Percentiles rank a stretch among this genome's conserved stretches.
Conservation (phyloP, 1,139 yeast species). For the Nadsonia commutata region DNA sequence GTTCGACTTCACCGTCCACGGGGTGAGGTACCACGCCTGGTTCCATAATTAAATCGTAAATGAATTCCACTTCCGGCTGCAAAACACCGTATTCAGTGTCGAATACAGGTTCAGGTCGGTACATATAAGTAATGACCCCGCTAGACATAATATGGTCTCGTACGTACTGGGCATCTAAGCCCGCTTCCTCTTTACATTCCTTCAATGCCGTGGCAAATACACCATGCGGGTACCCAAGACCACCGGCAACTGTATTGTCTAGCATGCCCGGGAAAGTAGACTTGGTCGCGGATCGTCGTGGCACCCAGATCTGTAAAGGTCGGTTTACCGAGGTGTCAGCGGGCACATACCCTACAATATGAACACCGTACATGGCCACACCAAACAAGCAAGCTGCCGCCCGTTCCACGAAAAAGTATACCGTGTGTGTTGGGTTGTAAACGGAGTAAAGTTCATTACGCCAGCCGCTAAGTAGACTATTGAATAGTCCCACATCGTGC, state of each 20-base stretch:
- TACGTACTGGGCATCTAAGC: conserved; percentile 42
- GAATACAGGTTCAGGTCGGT: conserved; percentile 20
- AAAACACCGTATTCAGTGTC: conserved; percentile 36
- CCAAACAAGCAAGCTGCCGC: conserved; percentile 74
- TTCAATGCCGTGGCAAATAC: conserved; percentile 64
- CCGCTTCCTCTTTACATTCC: conserved; percentile 88
- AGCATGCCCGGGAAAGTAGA: conserved; percentile 83
- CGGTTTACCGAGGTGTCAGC: conserved; percentile 24
- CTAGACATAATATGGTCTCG: conserved; percentile 30
- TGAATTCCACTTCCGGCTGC: conserved; percentile 81
- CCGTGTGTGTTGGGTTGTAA: conserved; percentile 37
- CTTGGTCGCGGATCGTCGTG: conserved; percentile 60
- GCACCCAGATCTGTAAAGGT: conserved; percentile 62
- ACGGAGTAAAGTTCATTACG: conserved; percentile 69
- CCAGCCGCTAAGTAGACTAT: conserved; percentile 63
- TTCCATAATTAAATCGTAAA: conserved; percentile 56
- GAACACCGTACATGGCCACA: conserved; percentile 80
- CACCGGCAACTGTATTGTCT: conserved; percentile 93
- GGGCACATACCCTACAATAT: conserved; percentile 63
- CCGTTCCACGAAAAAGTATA: conserved; percentile 63
- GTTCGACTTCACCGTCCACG: conserved; percentile 74
- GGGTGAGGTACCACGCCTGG: conserved; percentile 46
- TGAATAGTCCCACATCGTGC: conserved; percentile 27
- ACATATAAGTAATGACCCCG: conserved; percentile 62
- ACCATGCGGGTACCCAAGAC: conserved; percentile 71